Conservation (phyloP, 78 protist species). For the Emiliania huxleyi region DNA sequence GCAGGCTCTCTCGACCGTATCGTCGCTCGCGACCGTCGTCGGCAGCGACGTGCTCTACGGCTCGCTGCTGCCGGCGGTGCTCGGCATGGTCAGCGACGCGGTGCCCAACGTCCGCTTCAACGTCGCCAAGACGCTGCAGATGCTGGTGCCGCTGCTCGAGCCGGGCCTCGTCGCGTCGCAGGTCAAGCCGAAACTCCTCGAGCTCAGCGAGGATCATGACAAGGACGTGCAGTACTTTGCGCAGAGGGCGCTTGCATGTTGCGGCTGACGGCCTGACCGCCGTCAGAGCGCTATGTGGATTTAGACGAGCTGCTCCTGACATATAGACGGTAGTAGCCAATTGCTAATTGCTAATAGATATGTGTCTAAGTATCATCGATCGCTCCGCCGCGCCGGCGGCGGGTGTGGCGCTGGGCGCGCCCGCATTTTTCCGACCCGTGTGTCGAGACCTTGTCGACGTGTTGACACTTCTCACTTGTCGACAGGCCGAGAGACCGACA, state of each 20-base stretch:
- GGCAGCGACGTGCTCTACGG: slow-evolving; percentile 52
- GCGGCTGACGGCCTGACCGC: too few relatives aligned
- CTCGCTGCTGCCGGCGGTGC: slow-evolving; percentile 67
- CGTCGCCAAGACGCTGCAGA: slow-evolving; percentile 79
- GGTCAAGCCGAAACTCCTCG: slow-evolving; percentile 64
- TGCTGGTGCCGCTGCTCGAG: slow-evolving; percentile 52
- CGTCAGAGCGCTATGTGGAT: too few relatives aligned
- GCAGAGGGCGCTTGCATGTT: not conserved
- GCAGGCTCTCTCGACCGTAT: not conserved
- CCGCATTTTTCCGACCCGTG: too few relatives aligned
- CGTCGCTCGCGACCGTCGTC: slow-evolving; percentile 64
- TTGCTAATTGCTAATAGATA: too few relatives aligned
- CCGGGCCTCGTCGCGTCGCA: slow-evolving; percentile 44
- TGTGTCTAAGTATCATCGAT: too few relatives aligned
- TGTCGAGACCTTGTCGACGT: too few relatives aligned
- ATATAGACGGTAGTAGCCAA: too few relatives aligned
- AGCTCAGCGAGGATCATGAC: slow-evolving; percentile 68
- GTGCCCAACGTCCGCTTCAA: slow-evolving; percentile 94
- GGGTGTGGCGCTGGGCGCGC: too few relatives aligned
- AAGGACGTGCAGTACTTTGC: slow-evolving; percentile 84
- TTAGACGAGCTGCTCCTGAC: too few relatives aligned
- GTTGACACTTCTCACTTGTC: too few relatives aligned
- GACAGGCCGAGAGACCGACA: too few relatives aligned
- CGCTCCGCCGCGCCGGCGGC: too few relatives aligned
- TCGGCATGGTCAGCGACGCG: slow-evolving; percentile 65